Conservation (phyloP, 148 eudicot genomes). For the Camellia granthamiana region DNA sequence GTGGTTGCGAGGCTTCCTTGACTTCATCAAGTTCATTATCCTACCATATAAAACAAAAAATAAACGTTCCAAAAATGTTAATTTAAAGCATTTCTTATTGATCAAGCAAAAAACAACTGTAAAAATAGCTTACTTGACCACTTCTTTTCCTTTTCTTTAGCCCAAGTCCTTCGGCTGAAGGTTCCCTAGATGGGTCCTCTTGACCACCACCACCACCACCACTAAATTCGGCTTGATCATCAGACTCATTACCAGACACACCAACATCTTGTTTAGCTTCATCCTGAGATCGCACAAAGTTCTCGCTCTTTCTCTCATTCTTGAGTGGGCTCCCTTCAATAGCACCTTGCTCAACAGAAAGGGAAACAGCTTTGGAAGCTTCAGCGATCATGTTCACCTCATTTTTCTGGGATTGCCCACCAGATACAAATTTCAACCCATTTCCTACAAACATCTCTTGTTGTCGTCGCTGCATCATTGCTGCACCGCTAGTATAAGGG, state of each 20-base stretch:
- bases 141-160: conserved; percentile 73
- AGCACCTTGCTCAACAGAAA: conserved; percentile 30
- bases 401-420: conserved; percentile 32
- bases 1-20: conserved; percentile 38
- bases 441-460: conserved; percentile 42
- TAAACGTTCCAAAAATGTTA: background rate
- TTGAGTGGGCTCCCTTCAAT: conserved; percentile 38
- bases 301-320: conserved; percentile 36
- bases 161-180: conserved; percentile 42
- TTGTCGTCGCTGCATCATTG: conserved; percentile 39
- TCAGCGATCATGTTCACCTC: conserved; percentile 34
- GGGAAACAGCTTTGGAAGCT: conserved; percentile 41
- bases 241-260: conserved; percentile 47
- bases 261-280: conserved; percentile 47
- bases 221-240: conserved; percentile 52
- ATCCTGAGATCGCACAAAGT: conserved; percentile 28
- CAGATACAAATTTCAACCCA: conserved; percentile 26
- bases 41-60: conserved; percentile 30
- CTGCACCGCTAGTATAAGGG: conserved; percentile 39
- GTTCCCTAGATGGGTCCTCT: conserved; percentile 39
- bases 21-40: conserved; percentile 45
- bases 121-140: conserved; percentile 49
- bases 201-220: conserved; percentile 50
- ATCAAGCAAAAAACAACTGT: background rate
- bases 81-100: background rate